Conservation (phyloP, 2,329 filamentous ascomycete genomes). For the Colletotrichum sp. region DNA sequence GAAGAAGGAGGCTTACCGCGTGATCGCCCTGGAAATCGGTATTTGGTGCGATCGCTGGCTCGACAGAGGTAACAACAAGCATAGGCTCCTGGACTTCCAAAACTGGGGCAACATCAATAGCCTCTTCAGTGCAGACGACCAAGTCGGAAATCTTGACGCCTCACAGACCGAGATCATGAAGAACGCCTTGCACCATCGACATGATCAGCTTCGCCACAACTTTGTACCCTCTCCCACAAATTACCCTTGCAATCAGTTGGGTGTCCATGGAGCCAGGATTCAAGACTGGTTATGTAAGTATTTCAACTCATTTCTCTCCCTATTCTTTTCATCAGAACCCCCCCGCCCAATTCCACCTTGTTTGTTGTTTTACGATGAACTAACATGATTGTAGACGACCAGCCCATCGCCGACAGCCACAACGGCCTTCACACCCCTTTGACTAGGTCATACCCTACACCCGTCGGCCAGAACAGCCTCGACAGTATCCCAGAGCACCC, state of each 20-base stretch:
- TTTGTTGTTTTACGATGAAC: neutral
- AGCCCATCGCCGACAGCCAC: neutral
- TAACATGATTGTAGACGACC: neutral
- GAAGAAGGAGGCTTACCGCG: constrained; percentile 26
- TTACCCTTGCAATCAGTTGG: constrained; percentile 28
- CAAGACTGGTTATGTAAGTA: constrained; percentile 43
- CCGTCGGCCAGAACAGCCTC: neutral
- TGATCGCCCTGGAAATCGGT: constrained; percentile 32
- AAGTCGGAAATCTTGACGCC: constrained; percentile 30
- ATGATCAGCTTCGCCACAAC: constrained; percentile 24
- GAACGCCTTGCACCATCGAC: constrained; percentile 36
- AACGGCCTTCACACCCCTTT: neutral
- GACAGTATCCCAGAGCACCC: neutral
- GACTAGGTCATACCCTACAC: neutral
- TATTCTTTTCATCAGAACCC: neutral
- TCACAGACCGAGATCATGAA: constrained; percentile 28
- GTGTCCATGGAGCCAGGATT: constrained; percentile 23
- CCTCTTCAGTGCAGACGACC: constrained; percentile 33
- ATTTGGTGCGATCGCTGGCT: constrained; percentile 35
- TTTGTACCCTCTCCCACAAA: neutral
- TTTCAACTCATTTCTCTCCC: neutral
- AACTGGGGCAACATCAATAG: constrained; percentile 27
- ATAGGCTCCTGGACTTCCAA: constrained; percentile 33
- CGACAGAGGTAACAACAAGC: constrained; percentile 28
- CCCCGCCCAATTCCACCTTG: neutral